Conservation (phyloP, 768 basidiomycete species). For the Cantharellus anzutake region DNA sequence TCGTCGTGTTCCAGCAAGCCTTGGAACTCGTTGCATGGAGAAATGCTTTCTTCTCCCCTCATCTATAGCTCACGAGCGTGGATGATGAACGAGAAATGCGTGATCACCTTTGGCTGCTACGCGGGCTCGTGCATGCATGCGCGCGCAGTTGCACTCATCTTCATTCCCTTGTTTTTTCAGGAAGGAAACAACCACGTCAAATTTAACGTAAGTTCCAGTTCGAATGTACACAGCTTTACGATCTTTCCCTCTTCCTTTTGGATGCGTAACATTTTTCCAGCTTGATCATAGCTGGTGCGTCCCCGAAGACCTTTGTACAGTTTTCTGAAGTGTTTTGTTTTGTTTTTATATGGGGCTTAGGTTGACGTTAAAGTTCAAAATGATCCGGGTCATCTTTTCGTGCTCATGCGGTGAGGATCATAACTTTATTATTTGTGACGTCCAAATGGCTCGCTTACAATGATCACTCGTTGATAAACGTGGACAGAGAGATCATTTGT, state of each 20-base stretch:
- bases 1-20: background rate
- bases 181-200: constrained; percentile 19
- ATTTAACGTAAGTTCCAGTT: constrained; percentile 2
- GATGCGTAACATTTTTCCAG: constrained; percentile 35
- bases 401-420: constrained; percentile 47
- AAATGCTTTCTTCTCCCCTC: too few species aligned
- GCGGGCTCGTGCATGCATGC: too few species aligned
- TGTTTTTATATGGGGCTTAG: constrained; percentile 52
- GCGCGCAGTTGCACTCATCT: too few species aligned
- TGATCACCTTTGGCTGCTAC: too few species aligned
- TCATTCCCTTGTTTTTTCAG: constrained; percentile 39
- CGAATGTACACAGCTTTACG: background rate
- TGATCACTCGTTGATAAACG: constrained; percentile 15
- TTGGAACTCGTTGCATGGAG: too few species aligned
- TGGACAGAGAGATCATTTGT: constrained; percentile 38
- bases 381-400: constrained; percentile 66
- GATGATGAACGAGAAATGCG: too few species aligned
- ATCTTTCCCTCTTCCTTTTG: background rate
- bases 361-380: constrained; percentile 93
- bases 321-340: constrained; percentile 49
- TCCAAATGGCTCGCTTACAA: constrained; percentile 28
- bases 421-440: constrained; percentile 43
- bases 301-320: constrained; percentile 81
- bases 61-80: too few species aligned
- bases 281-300: constrained; percentile 77